These are phyloP conservation scores for Flueggea neowawraea DNA, from an alignment of 441 rosid species.

Conservation along the genomic window DNA sequence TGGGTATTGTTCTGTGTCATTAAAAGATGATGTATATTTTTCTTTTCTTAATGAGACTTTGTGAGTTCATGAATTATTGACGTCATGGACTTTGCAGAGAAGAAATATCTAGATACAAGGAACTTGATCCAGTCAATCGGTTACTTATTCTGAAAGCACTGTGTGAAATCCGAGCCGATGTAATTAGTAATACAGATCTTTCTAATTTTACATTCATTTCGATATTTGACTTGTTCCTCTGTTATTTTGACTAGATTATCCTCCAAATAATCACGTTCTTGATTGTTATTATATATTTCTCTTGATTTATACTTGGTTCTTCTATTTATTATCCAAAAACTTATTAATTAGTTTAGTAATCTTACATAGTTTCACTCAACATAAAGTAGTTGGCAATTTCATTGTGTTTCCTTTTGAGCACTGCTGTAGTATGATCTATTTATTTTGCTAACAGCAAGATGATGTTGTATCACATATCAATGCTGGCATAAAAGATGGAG, in stretches of 20 bases:
- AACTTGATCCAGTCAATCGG: constrained; percentile 54
- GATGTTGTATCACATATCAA: constrained; percentile 56
- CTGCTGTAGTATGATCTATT: constrained; percentile 11
- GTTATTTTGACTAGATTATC: neutral
- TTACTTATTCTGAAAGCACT: constrained; percentile 67
- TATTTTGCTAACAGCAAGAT: constrained; percentile 47
- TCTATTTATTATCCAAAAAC: neutral
- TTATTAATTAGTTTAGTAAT: neutral
- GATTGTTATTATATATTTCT: neutral
- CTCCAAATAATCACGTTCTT: neutral
- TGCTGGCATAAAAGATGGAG: constrained; percentile 45
- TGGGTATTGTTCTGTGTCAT: constrained; percentile 36
- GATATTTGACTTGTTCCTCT: constrained; percentile 5
- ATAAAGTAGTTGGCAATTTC: too few species aligned
- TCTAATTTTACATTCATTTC: constrained; percentile 5
- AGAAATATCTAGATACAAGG: constrained; percentile 59
- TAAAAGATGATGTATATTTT: neutral
- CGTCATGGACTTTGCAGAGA: constrained; percentile 37
- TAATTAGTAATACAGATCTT: constrained; percentile 21
- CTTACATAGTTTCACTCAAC: neutral
- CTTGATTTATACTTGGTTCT: neutral
- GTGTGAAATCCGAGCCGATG: constrained; percentile 78
- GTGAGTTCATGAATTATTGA: constrained; percentile 9
- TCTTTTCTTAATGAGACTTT: constrained; percentile 2
- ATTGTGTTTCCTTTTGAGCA: too few species aligned